Evolutionary conservation across 306 rosid genomes (phyloP).

Genomic region (Quercus engelmannii): DNA sequence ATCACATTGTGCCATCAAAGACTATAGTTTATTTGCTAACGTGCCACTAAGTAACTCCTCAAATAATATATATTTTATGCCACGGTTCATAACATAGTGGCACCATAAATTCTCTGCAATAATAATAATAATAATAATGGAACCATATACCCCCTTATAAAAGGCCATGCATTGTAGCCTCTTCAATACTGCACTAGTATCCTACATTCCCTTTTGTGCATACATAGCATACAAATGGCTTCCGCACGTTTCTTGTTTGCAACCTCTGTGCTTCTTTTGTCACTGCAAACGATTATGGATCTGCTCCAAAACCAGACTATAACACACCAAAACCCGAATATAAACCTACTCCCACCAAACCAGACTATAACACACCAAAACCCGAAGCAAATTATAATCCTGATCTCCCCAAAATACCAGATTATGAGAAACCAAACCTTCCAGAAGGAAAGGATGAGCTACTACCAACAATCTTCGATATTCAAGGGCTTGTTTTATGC

Average conservation of each 20-base stretch:
- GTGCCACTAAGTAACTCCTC: conserved; percentile 25
- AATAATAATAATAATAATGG: no score
- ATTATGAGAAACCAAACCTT: not conserved
- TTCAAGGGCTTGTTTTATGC: conserved; percentile 49
- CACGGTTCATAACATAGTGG: not conserved
- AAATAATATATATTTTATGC: not conserved
- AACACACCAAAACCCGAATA: not conserved
- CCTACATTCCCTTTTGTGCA: not conserved
- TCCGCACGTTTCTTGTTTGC: not conserved
- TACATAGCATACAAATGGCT: conserved; percentile 6
- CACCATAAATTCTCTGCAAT: no score
- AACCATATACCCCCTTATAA: not conserved
- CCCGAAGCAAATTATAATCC: not conserved
- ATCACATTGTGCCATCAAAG: no score
- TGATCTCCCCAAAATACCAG: not conserved
- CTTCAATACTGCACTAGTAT: not conserved
- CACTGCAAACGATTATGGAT: not conserved
- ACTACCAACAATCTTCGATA: conserved; percentile 19
- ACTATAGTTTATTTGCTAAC: not conserved
- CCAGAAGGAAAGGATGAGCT: not conserved
- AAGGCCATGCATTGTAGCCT: not conserved
- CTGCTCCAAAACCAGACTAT: not conserved
- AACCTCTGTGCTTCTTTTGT: conserved; percentile 11
- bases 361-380: not conserved
- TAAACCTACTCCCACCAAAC: not conserved